A percentile compares a stretch with the other conserved stretches of the same genome.
These are phyloP conservation scores for Basidioascus undulatus DNA, from an alignment of 768 basidiomycete species.

Conservation along the genomic window DNA sequence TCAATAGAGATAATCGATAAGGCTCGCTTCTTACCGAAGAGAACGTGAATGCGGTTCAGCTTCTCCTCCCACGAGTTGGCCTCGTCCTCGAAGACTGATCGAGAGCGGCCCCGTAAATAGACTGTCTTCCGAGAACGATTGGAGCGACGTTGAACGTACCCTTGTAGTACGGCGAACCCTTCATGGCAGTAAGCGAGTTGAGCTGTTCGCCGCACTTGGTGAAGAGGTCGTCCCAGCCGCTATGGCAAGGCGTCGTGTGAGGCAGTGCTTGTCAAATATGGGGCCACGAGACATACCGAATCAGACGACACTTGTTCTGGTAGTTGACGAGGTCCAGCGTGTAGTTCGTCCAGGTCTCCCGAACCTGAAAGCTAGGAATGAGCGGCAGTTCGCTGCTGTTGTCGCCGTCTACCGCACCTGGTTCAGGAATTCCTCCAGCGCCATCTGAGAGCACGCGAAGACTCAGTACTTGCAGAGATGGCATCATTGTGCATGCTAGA, in stretches of 20 bases:
- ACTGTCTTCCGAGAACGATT: conserved; percentile 10
- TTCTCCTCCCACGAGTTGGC: conserved; percentile 90
- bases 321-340: conserved; percentile 91
- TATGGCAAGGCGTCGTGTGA: too few relatives aligned
- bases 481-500: too few relatives aligned
- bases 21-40: conserved; percentile 46
- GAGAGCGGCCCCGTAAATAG: too few relatives aligned
- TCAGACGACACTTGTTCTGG: conserved; percentile 93
- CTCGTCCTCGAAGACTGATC: conserved; percentile 66
- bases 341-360: conserved; percentile 89
- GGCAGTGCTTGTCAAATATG: too few relatives aligned
- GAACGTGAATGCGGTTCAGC: conserved; percentile 80
- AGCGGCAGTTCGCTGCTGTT: neutral
- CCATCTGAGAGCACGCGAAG: too few relatives aligned
- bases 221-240: too few relatives aligned
- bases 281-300: conserved; percentile 36
- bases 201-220: conserved; percentile 92
- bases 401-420: conserved; percentile 28
- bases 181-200: conserved; percentile 91
- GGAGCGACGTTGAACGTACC: conserved; percentile 25
- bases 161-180: conserved; percentile 93
- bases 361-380: conserved; percentile 34
- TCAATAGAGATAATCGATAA: neutral
- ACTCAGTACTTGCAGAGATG: too few relatives aligned
- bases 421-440: conserved; percentile 19